Percentiles rank a stretch among this genome's conserved stretches.
These are phyloP conservation scores for Jackrogersella minutella DNA, from an alignment of 495 filamentous ascomycete species.

Conservation along the genomic window DNA sequence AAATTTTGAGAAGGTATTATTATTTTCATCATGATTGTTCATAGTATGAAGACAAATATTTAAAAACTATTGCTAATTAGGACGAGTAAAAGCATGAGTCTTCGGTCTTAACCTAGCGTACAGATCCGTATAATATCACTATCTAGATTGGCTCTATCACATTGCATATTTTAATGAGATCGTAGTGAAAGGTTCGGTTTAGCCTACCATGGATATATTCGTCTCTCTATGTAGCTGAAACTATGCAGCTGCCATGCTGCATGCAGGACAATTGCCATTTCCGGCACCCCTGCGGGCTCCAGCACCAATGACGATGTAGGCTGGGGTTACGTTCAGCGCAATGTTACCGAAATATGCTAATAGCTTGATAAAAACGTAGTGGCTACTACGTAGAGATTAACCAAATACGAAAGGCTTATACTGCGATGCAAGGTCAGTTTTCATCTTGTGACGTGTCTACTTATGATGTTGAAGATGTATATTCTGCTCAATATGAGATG, in stretches of 20 bases:
- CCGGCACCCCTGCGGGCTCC: background rate
- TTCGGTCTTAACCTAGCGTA: background rate
- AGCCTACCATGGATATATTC: background rate
- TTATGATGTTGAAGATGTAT: too few species aligned
- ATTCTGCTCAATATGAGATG: too few species aligned
- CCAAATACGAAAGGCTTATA: background rate
- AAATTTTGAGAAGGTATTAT: background rate
- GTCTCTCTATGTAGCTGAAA: background rate
- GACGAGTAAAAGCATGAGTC: background rate
- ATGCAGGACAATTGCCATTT: background rate
- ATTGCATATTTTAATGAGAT: background rate
- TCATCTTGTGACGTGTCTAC: too few species aligned
- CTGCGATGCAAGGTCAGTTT: too few species aligned
- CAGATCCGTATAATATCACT: background rate
- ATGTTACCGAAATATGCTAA: background rate
- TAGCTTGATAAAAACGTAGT: background rate
- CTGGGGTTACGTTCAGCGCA: background rate
- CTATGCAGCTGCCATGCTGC: background rate
- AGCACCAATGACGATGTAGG: constrained; percentile 6
- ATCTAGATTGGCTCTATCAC: background rate
- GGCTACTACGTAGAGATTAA: background rate
- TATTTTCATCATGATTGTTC: too few species aligned
- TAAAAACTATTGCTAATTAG: background rate
- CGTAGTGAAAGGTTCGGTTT: background rate
- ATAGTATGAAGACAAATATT: too few species aligned